Percentiles rank a stretch among this genome's conserved stretches.
Conservation (phyloP, 306 rosid genomes). For the Vigna reflexopilosa region DNA sequence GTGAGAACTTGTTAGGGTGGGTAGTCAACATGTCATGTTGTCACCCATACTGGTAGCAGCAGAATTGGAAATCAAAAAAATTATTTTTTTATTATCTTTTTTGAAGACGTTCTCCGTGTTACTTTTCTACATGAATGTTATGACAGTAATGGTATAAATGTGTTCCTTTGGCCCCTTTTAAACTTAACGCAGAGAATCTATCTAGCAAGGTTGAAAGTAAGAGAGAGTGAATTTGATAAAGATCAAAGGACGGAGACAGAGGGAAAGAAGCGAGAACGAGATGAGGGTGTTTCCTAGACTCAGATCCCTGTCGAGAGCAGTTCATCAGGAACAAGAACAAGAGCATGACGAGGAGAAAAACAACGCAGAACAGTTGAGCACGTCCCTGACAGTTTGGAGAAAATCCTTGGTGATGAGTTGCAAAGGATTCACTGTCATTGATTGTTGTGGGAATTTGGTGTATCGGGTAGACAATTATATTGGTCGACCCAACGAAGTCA, state of each 20-base stretch:
- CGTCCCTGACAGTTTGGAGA: conserved; percentile 81
- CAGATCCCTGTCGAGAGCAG: conserved; percentile 63
- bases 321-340: conserved; percentile 59
- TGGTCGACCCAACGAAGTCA: conserved; percentile 60
- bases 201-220: neutral
- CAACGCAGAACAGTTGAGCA: conserved; percentile 20
- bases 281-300: conserved; percentile 53
- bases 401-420: conserved; percentile 77
- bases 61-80: neutral
- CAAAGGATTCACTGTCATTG: conserved; percentile 82
- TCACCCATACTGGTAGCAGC: conserved; percentile 36
- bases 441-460: conserved; percentile 66
- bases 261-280: neutral
- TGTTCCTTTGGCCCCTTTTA: neutral
- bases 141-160: neutral
- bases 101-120: neutral
- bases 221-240: neutral
- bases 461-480: conserved; percentile 81
- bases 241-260: neutral
- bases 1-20: neutral
- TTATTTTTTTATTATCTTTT: neutral
- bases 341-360: conserved; percentile 11
- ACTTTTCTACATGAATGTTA: neutral
- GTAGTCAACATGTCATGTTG: conserved; percentile 8
- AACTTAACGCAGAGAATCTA: neutral